Evolutionary conservation across 345 rosid genomes (phyloP).

Genomic region (Populus tremula): DNA sequence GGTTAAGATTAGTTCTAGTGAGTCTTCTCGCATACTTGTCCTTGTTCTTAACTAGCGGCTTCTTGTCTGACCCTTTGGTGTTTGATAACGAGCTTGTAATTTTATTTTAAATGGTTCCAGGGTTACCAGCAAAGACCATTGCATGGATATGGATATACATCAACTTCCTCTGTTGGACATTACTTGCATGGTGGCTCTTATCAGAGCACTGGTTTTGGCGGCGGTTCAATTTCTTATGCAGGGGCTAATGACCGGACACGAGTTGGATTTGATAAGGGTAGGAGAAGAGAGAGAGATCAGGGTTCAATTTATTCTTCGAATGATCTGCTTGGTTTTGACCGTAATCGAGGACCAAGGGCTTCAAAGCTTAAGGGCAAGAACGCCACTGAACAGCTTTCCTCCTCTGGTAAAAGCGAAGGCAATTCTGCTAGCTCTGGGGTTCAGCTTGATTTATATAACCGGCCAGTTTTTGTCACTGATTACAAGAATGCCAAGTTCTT

Average conservation of each 20-base stretch:
- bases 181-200: conserved; percentile 44
- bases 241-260: conserved; percentile 45
- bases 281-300: conserved; percentile 55
- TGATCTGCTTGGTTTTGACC: conserved; percentile 48
- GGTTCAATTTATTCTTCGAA: conserved; percentile 35
- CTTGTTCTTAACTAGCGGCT: background rate
- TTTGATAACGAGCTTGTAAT: background rate
- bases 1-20: background rate
- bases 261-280: conserved; percentile 42
- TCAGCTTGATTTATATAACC: conserved; percentile 42
- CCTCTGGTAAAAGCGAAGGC: conserved; percentile 33
- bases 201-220: conserved; percentile 37
- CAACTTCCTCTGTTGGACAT: conserved; percentile 45
- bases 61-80: background rate
- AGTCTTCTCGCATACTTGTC: background rate
- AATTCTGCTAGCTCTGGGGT: conserved; percentile 32
- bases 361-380: conserved; percentile 49
- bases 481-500: conserved; percentile 63
- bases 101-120: conserved; percentile 3
- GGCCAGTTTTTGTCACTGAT: conserved; percentile 47
- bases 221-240: conserved; percentile 25
- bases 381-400: conserved; percentile 26
- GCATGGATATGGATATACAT: conserved; percentile 46
- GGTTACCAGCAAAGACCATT: conserved; percentile 35
- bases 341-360: conserved; percentile 70